A percentile compares a stretch with the other conserved stretches of the same genome.
Conservation (phyloP, 2,329 filamentous ascomycete species). For the Xylaria sp. region DNA sequence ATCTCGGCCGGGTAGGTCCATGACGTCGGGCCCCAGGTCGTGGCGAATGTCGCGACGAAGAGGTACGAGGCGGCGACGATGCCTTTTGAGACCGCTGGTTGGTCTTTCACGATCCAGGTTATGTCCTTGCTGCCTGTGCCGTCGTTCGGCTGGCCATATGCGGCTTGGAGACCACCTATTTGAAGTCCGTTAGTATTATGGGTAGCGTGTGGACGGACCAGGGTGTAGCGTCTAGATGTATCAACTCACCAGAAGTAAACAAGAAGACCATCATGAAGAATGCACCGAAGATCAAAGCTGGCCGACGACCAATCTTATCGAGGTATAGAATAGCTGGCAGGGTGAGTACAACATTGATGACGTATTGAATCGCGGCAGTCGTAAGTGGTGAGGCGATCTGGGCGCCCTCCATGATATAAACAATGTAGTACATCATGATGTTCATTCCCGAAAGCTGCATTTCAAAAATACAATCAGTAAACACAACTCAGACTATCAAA, state of each 20-base stretch:
- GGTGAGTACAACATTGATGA: conserved; percentile 71
- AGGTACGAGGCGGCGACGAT: conserved; percentile 78
- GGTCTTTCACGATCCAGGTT: conserved; percentile 67
- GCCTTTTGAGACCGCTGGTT: conserved; percentile 66
- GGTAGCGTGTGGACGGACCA: background rate
- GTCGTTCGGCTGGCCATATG: conserved; percentile 64
- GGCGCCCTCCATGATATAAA: conserved; percentile 70
- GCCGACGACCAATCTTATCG: conserved; percentile 68
- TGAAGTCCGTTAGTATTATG: conserved; percentile 14
- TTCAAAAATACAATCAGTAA: conserved; percentile 19
- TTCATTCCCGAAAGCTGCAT: conserved; percentile 62
- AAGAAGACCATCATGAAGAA: conserved; percentile 70
- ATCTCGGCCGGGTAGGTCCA: conserved; percentile 71
- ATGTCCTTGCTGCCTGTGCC: conserved; percentile 57
- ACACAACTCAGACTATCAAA: background rate
- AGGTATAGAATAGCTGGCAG: conserved; percentile 70
- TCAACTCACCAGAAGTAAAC: conserved; percentile 65
- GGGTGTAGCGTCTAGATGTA: no score
- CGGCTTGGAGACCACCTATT: conserved; percentile 66
- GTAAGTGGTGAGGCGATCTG: conserved; percentile 66
- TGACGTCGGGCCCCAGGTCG: conserved; percentile 51
- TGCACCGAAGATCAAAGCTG: conserved; percentile 65
- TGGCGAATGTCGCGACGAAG: conserved; percentile 75
- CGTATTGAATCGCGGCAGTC: conserved; percentile 71
- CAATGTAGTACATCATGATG: conserved; percentile 70